Evolutionary conservation across 805 yeast species (phyloP).

Genomic region (Candida awuae): DNA sequence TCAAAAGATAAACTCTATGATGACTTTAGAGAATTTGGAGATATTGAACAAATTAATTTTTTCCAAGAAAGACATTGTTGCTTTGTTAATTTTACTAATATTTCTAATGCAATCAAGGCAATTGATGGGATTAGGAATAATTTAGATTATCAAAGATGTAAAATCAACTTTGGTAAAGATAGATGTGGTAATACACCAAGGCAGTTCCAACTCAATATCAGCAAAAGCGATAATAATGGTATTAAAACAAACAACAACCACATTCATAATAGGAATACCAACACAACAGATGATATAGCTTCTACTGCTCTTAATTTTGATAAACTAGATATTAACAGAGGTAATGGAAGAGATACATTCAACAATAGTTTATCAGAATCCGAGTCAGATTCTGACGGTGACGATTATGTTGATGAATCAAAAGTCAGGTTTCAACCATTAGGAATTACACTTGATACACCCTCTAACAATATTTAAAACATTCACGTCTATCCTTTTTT

Average conservation of each 20-base stretch:
- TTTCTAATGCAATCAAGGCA: constrained; percentile 85
- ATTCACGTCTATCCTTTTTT: no score
- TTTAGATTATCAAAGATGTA: constrained; percentile 58
- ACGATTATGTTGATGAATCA: constrained; percentile 13
- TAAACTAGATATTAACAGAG: no score
- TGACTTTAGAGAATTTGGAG: constrained; percentile 81
- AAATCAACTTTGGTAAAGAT: constrained; percentile 88
- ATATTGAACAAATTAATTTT: constrained; percentile 89
- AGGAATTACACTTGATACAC: constrained; percentile 12
- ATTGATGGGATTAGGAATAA: constrained; percentile 82
- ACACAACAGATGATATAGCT: no score
- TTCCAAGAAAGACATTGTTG: constrained; percentile 80
- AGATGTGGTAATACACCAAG: constrained; percentile 93
- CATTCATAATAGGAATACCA: no score
- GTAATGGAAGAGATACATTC: not conserved
- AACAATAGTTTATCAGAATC: not conserved
- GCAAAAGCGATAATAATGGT: not conserved
- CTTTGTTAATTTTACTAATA: constrained; percentile 84
- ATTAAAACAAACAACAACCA: not conserved
- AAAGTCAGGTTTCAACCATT: constrained; percentile 13
- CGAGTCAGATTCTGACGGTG: constrained; percentile 8
- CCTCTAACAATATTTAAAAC: not conserved
- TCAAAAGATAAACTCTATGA: constrained; percentile 46
- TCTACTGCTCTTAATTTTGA: no score
- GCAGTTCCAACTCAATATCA: constrained; percentile 37